Conservation (phyloP, 2,329 filamentous ascomycete species). For the Sclerotinia nivalis region DNA sequence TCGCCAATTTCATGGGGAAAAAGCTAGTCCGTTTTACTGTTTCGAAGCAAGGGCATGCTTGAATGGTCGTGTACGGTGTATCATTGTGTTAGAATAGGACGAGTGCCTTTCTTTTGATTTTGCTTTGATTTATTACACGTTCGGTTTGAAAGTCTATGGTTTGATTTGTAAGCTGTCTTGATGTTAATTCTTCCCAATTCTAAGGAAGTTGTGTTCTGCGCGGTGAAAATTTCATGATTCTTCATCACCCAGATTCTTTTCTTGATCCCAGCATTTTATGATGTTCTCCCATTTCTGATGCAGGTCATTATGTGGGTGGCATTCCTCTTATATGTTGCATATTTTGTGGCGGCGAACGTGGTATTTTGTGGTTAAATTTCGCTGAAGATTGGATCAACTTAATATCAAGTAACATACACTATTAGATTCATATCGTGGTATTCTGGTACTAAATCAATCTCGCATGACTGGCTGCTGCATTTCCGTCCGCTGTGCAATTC, state of each 20-base stretch:
- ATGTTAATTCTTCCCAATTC: background rate
- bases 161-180: background rate
- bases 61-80: background rate
- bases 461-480: background rate
- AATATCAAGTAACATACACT: constrained; percentile 2
- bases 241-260: background rate
- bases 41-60: constrained; percentile 11
- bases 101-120: background rate
- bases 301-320: constrained; percentile 3
- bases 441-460: background rate
- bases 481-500: background rate
- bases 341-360: constrained; percentile 19
- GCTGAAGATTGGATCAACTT: constrained; percentile 17
- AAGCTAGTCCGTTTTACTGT: constrained; percentile 4
- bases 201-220: background rate
- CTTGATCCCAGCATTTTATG: constrained; percentile 1
- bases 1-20: constrained; percentile 13
- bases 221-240: background rate
- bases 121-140: constrained; percentile 12
- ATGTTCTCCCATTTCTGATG: background rate
- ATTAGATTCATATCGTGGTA: background rate
- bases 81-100: background rate
- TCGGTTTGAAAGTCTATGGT: background rate
- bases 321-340: background rate
- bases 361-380: constrained; percentile 8